Evolutionary conservation across 2,329 filamentous ascomycete species (phyloP).

Genomic region (Colletotrichum sp.): DNA sequence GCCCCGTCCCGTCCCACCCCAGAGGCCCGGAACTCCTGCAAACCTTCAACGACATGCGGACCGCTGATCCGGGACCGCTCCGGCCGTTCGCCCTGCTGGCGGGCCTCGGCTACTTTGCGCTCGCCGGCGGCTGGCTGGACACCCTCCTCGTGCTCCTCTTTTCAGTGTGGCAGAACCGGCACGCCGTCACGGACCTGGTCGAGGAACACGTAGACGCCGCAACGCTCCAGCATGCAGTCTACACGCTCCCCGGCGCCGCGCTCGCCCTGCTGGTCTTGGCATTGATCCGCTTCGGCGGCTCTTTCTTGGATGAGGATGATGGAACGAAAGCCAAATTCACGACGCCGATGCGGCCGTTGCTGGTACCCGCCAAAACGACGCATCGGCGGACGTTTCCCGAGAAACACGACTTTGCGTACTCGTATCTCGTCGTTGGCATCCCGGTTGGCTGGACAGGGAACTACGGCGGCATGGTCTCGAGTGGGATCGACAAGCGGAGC

Average conservation of each 20-base stretch:
- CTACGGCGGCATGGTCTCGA: constrained; percentile 61
- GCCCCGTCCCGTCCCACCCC: background rate
- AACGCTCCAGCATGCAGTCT: background rate
- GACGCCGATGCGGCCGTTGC: constrained; percentile 45
- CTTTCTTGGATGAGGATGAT: background rate
- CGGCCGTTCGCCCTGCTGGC: constrained; percentile 12
- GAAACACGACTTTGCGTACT: constrained; percentile 72
- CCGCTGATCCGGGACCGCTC: constrained; percentile 1
- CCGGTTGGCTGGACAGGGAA: constrained; percentile 67
- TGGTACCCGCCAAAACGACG: constrained; percentile 70
- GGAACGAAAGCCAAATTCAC: constrained; percentile 16
- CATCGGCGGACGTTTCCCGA: constrained; percentile 72
- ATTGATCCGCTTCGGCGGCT: background rate
- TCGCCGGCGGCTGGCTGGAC: constrained; percentile 28
- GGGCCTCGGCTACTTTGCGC: constrained; percentile 23
- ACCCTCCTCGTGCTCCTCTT: constrained; percentile 28
- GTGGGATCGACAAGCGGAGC: constrained; percentile 28
- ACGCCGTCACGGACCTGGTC: background rate
- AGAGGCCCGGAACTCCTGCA: background rate
- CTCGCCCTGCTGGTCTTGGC: constrained; percentile 2
- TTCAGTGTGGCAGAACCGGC: constrained; percentile 23
- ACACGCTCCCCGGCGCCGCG: background rate
- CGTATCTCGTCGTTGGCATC: constrained; percentile 72
- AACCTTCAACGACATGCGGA: background rate
- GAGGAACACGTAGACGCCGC: background rate